Evolutionary conservation across 345 rosid species (phyloP).

Genomic region (Bretschneidera sinensis): DNA sequence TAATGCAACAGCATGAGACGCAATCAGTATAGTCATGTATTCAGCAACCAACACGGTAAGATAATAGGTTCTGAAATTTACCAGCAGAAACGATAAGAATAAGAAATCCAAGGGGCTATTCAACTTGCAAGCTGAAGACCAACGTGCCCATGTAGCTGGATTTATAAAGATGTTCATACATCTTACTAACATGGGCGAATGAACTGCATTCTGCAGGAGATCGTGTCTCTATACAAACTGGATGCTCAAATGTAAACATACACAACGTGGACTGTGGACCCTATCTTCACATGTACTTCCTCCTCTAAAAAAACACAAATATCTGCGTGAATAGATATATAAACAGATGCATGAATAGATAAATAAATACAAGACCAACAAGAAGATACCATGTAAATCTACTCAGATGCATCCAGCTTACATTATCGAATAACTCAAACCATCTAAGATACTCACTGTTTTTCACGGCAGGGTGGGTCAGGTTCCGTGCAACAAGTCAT

Average conservation of each 20-base stretch:
- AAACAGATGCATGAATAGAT: neutral
- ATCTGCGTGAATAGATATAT: neutral
- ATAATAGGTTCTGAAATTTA: neutral
- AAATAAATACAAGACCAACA: neutral
- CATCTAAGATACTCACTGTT: conserved; percentile 5
- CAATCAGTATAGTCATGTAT: too few species aligned
- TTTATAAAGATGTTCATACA: neutral
- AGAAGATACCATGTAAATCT: too few species aligned
- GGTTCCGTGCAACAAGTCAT: conserved; percentile 75
- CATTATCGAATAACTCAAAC: conserved; percentile 5
- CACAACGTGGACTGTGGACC: conserved; percentile 78
- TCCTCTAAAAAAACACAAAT: neutral
- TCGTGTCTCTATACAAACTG: conserved; percentile 80
- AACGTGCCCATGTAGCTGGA: conserved; percentile 2
- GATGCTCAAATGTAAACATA: conserved; percentile 70
- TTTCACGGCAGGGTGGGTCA: conserved; percentile 67
- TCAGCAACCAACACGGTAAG: too few species aligned
- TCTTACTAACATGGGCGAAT: neutral
- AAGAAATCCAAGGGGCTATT: neutral
- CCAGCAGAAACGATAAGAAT: neutral
- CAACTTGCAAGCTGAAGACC: neutral
- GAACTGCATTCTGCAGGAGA: conserved; percentile 51
- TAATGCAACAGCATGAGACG: too few species aligned
- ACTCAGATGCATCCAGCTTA: too few species aligned
- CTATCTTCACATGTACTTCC: conserved; percentile 1